Conservation (phyloP, 2,329 filamentous ascomycete species). For the Alternaria brassicicola region DNA sequence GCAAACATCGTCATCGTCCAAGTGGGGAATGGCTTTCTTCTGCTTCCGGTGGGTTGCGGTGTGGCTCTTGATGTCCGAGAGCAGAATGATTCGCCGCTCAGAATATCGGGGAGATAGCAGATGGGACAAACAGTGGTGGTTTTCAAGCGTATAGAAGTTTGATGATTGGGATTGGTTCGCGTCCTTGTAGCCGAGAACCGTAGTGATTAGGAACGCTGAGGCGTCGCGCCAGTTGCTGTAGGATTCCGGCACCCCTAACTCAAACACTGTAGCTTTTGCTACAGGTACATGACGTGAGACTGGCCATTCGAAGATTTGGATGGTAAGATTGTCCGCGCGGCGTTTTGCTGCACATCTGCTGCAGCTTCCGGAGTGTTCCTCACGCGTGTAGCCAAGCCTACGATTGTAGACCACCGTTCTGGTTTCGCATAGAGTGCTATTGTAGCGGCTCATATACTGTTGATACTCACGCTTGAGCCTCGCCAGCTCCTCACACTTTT, state of each 20-base stretch:
- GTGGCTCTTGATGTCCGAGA: constrained; percentile 50
- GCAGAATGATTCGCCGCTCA: constrained; percentile 35
- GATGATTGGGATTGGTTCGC: not conserved
- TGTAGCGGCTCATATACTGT: constrained; percentile 17
- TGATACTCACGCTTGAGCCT: constrained; percentile 17
- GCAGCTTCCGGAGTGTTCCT: constrained; percentile 21
- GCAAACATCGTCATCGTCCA: constrained; percentile 50
- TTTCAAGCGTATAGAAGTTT: constrained; percentile 17
- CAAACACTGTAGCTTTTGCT: constrained; percentile 60
- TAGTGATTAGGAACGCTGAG: constrained; percentile 51
- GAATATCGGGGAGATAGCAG: constrained; percentile 2
- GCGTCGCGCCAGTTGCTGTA: constrained; percentile 59
- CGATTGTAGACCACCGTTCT: constrained; percentile 1
- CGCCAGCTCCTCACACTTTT: constrained; percentile 33
- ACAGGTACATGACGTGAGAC: constrained; percentile 46
- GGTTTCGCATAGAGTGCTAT: constrained; percentile 19
- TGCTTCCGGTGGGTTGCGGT: constrained; percentile 43
- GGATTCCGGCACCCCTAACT: constrained; percentile 52
- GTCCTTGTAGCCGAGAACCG: constrained; percentile 45
- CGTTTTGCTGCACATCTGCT: constrained; percentile 39
- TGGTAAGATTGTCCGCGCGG: constrained; percentile 50
- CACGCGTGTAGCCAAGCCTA: constrained; percentile 6
- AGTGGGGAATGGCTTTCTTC: constrained; percentile 28
- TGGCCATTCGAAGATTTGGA: constrained; percentile 64
- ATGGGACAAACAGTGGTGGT: constrained; percentile 15